Evolutionary conservation across 108 stramenopile species (phyloP).

Genomic region (Phaeodactylum tricornutum): DNA sequence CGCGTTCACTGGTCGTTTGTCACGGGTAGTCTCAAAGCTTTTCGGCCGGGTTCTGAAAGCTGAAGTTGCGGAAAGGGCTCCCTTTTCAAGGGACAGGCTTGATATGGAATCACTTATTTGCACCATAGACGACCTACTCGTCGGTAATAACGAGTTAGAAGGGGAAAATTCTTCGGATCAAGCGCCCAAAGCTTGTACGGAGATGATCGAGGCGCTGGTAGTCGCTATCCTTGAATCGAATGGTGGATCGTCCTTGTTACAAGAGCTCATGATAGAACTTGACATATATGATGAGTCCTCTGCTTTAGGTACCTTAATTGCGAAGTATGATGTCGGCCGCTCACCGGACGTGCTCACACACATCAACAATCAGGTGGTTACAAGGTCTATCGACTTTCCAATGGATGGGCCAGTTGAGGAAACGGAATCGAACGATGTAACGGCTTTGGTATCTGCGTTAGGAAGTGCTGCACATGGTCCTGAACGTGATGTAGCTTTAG

Average conservation of each 20-base stretch:
- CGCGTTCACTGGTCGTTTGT: conserved; percentile 35
- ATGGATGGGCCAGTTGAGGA: neutral
- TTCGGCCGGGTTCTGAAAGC: conserved; percentile 52
- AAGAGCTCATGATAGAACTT: conserved; percentile 15
- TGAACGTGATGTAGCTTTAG: conserved; percentile 42
- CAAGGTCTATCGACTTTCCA: neutral
- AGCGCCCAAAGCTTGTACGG: conserved; percentile 3
- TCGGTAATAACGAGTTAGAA: neutral
- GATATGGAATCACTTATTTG: conserved; percentile 51
- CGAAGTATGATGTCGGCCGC: neutral
- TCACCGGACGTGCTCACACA: neutral
- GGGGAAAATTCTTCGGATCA: neutral
- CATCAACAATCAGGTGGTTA: neutral
- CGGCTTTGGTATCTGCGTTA: conserved; percentile 49
- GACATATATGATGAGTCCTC: conserved; percentile 21
- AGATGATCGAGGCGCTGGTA: conserved; percentile 5
- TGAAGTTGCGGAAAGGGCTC: conserved; percentile 26
- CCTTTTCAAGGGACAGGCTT: conserved; percentile 23
- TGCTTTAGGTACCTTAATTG: conserved; percentile 10
- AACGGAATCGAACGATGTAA: conserved; percentile 14
- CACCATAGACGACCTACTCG: conserved; percentile 21
- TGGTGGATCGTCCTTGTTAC: neutral
- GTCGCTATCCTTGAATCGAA: neutral
- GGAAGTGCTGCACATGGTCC: conserved; percentile 36
- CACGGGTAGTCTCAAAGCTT: conserved; percentile 57